A percentile compares a stretch with the other conserved stretches of the same genome.
Evolutionary conservation across 1,284 basidiomycete genomes (phyloP).

Genomic region (Golubevia sp.): DNA sequence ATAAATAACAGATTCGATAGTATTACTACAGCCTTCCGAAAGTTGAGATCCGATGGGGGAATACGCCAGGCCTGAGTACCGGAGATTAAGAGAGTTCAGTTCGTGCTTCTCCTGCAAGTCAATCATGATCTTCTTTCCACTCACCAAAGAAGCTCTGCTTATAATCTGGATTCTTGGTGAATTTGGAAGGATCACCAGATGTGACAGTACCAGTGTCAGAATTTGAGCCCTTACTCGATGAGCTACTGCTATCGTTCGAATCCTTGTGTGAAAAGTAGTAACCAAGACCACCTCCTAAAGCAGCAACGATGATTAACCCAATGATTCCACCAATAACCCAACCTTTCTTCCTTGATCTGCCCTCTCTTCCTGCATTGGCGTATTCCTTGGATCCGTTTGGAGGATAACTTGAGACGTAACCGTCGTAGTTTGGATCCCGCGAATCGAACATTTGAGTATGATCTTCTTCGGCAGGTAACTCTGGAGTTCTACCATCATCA

Average conservation of each 20-base stretch:
- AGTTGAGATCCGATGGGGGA: background rate
- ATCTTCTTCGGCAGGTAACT: background rate
- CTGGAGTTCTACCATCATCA: background rate
- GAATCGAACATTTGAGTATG: background rate
- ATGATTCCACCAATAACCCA: background rate
- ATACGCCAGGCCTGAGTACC: background rate
- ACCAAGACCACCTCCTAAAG: no score
- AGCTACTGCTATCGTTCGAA: no score
- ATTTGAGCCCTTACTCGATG: no score
- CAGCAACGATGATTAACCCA: background rate
- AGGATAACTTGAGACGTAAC: background rate
- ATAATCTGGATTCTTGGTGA: no score
- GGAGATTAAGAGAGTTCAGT: no score
- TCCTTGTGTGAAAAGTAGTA: no score
- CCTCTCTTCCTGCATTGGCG: background rate
- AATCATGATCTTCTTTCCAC: no score
- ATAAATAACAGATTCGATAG: background rate
- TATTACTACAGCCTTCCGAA: background rate
- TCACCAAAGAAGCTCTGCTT: no score
- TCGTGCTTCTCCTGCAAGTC: no score
- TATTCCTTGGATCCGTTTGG: background rate
- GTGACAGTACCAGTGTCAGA: no score
- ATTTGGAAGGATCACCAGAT: no score
- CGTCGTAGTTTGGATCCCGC: background rate
- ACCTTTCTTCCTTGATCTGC: background rate